phyloP scores from a whole-genome alignment of 1,284 basidiomycete species.

The Wolfiporia cocos region DNA sequence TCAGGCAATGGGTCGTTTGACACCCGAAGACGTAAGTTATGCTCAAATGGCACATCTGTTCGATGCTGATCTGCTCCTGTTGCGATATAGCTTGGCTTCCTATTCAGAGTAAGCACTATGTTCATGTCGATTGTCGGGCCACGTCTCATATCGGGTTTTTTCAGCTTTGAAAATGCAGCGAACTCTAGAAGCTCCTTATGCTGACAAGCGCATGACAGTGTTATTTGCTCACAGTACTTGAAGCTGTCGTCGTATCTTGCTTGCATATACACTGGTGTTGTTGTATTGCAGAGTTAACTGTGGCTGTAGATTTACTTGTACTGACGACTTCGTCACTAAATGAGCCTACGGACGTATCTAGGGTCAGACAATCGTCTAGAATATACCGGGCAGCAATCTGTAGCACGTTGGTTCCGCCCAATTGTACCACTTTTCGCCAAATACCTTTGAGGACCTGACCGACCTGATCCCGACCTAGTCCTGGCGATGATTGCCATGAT shows the following conservation, averaged over 20 bases:
- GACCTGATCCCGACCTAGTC: constrained; percentile 6
- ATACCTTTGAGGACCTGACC: constrained; percentile 9
- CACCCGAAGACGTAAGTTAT: constrained; percentile 71
- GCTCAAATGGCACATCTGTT: neutral
- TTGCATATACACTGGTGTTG: no score
- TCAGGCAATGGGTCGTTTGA: constrained; percentile 85
- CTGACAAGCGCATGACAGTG: no score
- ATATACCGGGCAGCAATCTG: constrained; percentile 9
- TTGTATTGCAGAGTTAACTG: no score
- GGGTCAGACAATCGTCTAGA: constrained; percentile 2
- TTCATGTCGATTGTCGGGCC: neutral
- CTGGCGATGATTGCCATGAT: neutral
- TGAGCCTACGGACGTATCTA: no score
- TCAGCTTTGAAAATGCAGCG: no score
- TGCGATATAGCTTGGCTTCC: constrained; percentile 54
- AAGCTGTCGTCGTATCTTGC: no score
- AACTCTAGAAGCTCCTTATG: no score
- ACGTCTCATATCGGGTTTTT: neutral
- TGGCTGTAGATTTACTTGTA: no score
- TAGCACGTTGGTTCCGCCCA: constrained; percentile 9
- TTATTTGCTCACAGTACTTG: no score
- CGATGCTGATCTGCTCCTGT: neutral
- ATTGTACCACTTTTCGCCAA: constrained; percentile 10
- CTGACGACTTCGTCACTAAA: no score
- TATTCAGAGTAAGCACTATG: constrained; percentile 58